A percentile compares a stretch with the other conserved stretches of the same genome.
Evolutionary conservation across 495 filamentous ascomycete genomes (phyloP).

Genomic region (Talaromyces proteolyticus): DNA sequence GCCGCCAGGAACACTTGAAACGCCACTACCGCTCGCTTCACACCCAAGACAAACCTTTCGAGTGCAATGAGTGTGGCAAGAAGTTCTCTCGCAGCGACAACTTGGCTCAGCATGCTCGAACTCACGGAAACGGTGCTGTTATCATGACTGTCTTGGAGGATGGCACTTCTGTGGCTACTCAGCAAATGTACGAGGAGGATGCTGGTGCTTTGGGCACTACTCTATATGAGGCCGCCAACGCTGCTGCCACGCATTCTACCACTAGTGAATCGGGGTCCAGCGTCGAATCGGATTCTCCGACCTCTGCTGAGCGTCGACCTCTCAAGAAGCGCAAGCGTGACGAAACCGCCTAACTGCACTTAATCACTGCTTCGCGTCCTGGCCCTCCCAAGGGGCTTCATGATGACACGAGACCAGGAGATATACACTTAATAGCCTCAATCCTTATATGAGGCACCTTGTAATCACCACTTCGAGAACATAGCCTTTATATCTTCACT

Average conservation of each 20-base stretch:
- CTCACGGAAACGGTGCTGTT: constrained; percentile 84
- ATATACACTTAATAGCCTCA: constrained; percentile 15
- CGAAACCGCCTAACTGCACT: constrained; percentile 22
- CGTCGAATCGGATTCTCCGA: constrained; percentile 30
- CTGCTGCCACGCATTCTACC: constrained; percentile 46
- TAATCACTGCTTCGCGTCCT: constrained; percentile 6
- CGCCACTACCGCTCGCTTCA: constrained; percentile 97
- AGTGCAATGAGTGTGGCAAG: constrained; percentile 96
- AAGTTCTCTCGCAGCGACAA: constrained; percentile 99
- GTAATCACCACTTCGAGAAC: constrained; percentile 19
- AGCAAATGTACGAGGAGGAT: constrained; percentile 49
- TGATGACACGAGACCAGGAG: constrained; percentile 42
- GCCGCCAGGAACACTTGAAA: constrained; percentile 97
- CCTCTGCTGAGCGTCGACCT: constrained; percentile 38
- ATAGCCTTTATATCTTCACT: constrained; percentile 4
- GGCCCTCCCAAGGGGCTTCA: constrained; percentile 13
- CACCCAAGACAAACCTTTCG: constrained; percentile 97
- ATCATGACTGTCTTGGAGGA: constrained; percentile 84
- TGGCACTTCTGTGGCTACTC: constrained; percentile 30
- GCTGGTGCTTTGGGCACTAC: constrained; percentile 59
- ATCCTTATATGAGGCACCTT: constrained; percentile 13
- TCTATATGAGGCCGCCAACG: constrained; percentile 70
- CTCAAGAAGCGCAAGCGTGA: constrained; percentile 78
- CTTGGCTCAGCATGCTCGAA: constrained; percentile 90
- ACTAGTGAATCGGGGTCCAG: constrained; percentile 52